Evolutionary conservation across 2,329 filamentous ascomycete genomes (phyloP).

Genomic region (Fusarium nematophilum): DNA sequence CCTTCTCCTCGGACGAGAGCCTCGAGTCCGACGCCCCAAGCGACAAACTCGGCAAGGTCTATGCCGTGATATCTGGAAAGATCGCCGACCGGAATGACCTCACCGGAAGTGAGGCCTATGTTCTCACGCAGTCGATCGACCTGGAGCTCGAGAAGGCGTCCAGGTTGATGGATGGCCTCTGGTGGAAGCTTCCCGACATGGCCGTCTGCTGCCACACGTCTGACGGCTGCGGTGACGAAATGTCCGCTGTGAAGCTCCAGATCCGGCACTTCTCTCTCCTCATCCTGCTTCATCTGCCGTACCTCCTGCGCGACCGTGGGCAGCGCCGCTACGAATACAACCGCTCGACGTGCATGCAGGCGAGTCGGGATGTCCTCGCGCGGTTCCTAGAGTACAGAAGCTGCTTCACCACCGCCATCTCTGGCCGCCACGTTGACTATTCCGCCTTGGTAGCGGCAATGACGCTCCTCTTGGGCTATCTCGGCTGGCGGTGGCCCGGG

Average conservation of each 20-base stretch:
- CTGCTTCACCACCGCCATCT: conserved; percentile 32
- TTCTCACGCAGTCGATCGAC: conserved; percentile 57
- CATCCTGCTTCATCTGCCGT: conserved; percentile 65
- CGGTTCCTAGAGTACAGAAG: conserved; percentile 61
- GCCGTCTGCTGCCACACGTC: conserved; percentile 37
- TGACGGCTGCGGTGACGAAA: conserved; percentile 29
- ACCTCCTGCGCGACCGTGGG: conserved; percentile 58
- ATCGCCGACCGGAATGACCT: conserved; percentile 61
- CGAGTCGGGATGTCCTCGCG: conserved; percentile 62
- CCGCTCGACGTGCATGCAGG: conserved; percentile 55
- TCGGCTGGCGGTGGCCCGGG: conserved; percentile 51
- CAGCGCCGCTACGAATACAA: conserved; percentile 61
- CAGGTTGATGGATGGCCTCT: conserved; percentile 55
- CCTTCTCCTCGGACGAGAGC: conserved; percentile 48
- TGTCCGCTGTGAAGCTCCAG: conserved; percentile 57
- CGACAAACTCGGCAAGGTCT: conserved; percentile 58
- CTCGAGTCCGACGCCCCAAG: conserved; percentile 49
- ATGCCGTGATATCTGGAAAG: conserved; percentile 55
- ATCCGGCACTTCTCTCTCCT: conserved; percentile 63
- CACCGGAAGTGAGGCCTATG: conserved; percentile 51
- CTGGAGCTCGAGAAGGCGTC: conserved; percentile 59
- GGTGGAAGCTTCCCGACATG: conserved; percentile 58
- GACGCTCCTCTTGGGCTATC: conserved; percentile 62
- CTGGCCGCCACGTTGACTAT: conserved; percentile 62
- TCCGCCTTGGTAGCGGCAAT: conserved; percentile 62